These are phyloP conservation scores for Phytophthora megakarya DNA, from an alignment of 352 stramenopile genomes.

Conservation along the genomic window DNA sequence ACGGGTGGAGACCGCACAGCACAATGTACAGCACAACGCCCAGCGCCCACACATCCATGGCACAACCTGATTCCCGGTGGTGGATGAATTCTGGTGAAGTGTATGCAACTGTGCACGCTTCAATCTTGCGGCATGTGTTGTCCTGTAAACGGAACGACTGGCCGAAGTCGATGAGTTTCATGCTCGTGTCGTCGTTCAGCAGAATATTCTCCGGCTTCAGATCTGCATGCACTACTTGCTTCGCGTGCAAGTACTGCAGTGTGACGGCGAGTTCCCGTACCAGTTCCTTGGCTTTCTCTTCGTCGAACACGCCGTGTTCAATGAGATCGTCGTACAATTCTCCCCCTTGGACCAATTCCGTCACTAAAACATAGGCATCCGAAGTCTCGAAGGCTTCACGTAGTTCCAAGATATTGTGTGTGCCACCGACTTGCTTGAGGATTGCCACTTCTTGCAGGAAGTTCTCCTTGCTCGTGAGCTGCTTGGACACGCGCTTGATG, in stretches of 20 bases:
- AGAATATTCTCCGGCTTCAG: constrained; percentile 69
- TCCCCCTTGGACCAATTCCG: constrained; percentile 52
- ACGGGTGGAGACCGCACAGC: constrained; percentile 56
- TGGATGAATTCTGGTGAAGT: constrained; percentile 49
- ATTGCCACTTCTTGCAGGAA: constrained; percentile 64
- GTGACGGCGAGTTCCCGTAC: constrained; percentile 43
- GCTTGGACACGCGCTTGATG: constrained; percentile 62
- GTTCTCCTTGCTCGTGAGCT: constrained; percentile 48
- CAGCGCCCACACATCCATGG: constrained; percentile 64
- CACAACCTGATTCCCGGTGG: constrained; percentile 30
- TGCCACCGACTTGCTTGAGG: constrained; percentile 45
- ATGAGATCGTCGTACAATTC: constrained; percentile 63
- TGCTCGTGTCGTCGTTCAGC: constrained; percentile 30
- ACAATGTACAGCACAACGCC: constrained; percentile 66
- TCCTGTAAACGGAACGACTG: constrained; percentile 61
- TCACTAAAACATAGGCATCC: constrained; percentile 63
- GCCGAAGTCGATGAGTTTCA: constrained; percentile 84
- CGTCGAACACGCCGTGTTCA: constrained; percentile 44
- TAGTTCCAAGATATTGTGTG: constrained; percentile 49
- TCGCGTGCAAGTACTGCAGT: constrained; percentile 50
- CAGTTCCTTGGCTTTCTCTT: constrained; percentile 41
- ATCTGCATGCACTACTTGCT: constrained; percentile 56
- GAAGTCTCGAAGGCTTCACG: constrained; percentile 62
- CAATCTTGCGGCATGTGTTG: constrained; percentile 10
- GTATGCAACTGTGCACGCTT: constrained; percentile 46